Percentiles rank a stretch among this genome's conserved stretches.
Evolutionary conservation across 2,329 filamentous ascomycete genomes (phyloP).

Genomic region (Fusarium sororula): DNA sequence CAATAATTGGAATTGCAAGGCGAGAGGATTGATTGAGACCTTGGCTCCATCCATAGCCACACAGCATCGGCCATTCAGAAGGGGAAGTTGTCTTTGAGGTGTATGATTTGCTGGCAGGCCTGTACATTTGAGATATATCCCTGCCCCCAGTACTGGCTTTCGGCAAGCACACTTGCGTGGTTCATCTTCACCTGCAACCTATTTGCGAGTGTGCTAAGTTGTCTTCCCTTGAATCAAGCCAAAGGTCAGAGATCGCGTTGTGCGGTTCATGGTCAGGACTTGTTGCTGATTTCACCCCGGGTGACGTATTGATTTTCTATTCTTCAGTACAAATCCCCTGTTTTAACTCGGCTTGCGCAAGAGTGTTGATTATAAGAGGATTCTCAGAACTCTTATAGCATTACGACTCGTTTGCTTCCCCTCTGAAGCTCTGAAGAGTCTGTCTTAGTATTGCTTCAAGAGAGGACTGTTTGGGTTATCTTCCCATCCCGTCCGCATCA

Average conservation of each 20-base stretch:
- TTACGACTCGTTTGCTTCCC: slow-evolving; percentile 1
- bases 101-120: slow-evolving; percentile 40
- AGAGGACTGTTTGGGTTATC: slow-evolving; percentile 49
- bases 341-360: slow-evolving; percentile 9
- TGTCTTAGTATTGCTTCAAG: slow-evolving; percentile 13
- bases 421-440: slow-evolving; percentile 3
- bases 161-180: slow-evolving; percentile 29
- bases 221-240: slow-evolving; percentile 2
- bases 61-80: slow-evolving; percentile 39
- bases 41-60: slow-evolving; percentile 34
- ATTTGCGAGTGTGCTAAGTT: slow-evolving; percentile 27
- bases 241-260: slow-evolving; percentile 22
- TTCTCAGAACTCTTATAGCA: not conserved
- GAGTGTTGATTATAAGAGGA: slow-evolving; percentile 2
- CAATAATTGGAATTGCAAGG: slow-evolving; percentile 37
- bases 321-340: slow-evolving; percentile 15
- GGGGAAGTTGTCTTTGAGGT: slow-evolving; percentile 22
- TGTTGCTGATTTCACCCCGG: slow-evolving; percentile 30
- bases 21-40: slow-evolving; percentile 34
- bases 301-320: slow-evolving; percentile 22
- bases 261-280: slow-evolving; percentile 15
- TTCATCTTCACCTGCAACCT: slow-evolving; percentile 31
- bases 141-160: slow-evolving; percentile 29
- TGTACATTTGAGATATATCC: slow-evolving; percentile 34
- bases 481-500: slow-evolving; percentile 46